Percentiles rank a stretch among this genome's conserved stretches.
phyloP scores from a whole-genome alignment of 345 rosid genomes.

The Noccaea bulbosa region DNA sequence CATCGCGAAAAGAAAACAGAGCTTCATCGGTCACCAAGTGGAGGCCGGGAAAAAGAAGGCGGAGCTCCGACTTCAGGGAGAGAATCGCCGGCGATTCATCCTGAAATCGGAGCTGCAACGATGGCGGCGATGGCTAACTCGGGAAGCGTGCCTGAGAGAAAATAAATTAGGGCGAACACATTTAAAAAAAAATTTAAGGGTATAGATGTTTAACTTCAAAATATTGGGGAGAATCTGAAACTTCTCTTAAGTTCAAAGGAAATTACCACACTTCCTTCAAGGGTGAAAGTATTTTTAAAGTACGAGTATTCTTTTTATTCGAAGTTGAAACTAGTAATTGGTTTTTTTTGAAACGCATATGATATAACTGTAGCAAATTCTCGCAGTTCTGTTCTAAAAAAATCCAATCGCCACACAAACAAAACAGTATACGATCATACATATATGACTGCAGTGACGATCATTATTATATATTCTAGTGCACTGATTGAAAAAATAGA shows the following conservation, averaged over 20 bases:
- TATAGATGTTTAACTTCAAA: conserved; percentile 29
- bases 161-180: too few relatives aligned
- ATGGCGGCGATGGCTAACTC: too few relatives aligned
- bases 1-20: too few relatives aligned
- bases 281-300: conserved; percentile 6
- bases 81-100: too few relatives aligned
- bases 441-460: neutral
- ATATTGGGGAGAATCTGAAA: neutral
- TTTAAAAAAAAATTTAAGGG: too few relatives aligned
- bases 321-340: neutral
- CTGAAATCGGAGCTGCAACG: too few relatives aligned
- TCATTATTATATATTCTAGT: neutral
- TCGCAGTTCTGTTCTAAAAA: conserved; percentile 1
- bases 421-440: neutral
- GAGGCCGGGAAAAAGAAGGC: too few relatives aligned
- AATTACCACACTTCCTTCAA: conserved; percentile 29
- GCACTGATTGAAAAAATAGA: neutral
- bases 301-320: neutral
- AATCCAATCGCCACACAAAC: neutral
- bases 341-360: neutral
- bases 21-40: too few relatives aligned
- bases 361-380: neutral
- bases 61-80: too few relatives aligned
- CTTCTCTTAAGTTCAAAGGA: neutral
- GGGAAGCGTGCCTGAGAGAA: too few relatives aligned